Base-by-base conservation (phyloP, 495 filamentous ascomycete species). In the Terfezia claveryi region DNA sequence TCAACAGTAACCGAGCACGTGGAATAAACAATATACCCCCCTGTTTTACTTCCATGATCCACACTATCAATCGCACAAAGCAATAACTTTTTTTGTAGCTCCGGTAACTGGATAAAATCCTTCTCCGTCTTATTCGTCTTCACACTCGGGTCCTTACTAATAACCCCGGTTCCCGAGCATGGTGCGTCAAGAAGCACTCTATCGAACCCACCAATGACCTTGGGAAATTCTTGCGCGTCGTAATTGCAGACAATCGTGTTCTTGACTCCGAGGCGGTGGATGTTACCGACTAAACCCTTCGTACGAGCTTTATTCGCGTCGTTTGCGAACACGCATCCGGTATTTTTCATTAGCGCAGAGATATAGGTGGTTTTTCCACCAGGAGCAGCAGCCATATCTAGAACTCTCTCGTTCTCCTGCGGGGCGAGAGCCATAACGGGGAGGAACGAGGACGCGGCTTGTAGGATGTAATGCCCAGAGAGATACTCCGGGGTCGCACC, bases 341-440 rank as follows among this genome's bases (percentile, higher is more conserved):
- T 96, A 69, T 98, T 98, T 68, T 89, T 92, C 91, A 98, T 96
- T 58, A 98, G 69, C 0, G 92, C 91, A 12, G 91, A 85, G 63
- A 95, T 86, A 67, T 96, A 85, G 3, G 92, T 95, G 8, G 87
- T 93, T 70, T 98, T 98, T 68, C 91, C 91, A 70, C 91, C 91
- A 56, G 91, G 91, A 57, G 91, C 91, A 56, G 91, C 78, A n/a
- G 91, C 87, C 91, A 98, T 98, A 72, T 86, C 80, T 52, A 92
- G 83, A 27, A 88, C 72, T 10, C 91, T 78, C 72, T 98, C 91
- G 57, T 87, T 75, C 67, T 92, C 84, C 67, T 96, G 91, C 0
- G 91, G 92, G 12, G 83, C 86, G 14, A 98, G 75, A 2, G 92
- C 91, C 87, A 98, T 96, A 61, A 94, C 88, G 60, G 91, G 91